Evolutionary conservation across 192 early-diverging fungal species (phyloP).

Genomic region (Rhizoclosmatium globosum): DNA sequence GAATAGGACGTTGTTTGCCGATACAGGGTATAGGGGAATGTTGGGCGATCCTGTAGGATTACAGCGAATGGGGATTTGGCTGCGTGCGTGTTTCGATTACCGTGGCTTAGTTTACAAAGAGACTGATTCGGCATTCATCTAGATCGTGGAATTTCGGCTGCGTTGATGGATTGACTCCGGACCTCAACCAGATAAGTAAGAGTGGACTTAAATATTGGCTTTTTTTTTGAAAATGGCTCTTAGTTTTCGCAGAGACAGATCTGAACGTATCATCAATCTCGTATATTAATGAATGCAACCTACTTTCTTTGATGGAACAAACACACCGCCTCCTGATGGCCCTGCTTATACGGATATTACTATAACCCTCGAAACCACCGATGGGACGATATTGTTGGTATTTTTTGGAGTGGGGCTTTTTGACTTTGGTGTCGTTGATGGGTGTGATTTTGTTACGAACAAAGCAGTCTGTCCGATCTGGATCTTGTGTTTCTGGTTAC

Average conservation of each 20-base stretch:
- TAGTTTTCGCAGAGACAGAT: background rate
- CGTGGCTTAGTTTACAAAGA: no score
- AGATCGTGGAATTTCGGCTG: background rate
- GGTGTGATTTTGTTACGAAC: background rate
- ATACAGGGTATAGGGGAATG: background rate
- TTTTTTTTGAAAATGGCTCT: background rate
- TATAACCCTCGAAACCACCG: background rate
- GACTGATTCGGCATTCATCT: background rate
- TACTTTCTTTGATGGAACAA: background rate
- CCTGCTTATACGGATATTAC: background rate
- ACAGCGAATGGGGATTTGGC: background rate
- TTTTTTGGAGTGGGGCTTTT: background rate
- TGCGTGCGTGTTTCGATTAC: background rate
- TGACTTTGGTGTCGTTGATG: background rate
- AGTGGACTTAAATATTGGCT: background rate
- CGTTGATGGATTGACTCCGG: background rate
- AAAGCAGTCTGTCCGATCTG: background rate
- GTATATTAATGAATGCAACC: background rate
- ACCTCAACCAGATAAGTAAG: background rate
- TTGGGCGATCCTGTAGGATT: background rate
- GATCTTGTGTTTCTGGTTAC: background rate
- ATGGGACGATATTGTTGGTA: background rate
- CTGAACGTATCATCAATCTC: background rate
- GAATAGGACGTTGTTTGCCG: background rate
- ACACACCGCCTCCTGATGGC: background rate